These are phyloP conservation scores for Scedosporium minutisporum DNA, from an alignment of 2,329 filamentous ascomycete genomes.

Conservation along the genomic window DNA sequence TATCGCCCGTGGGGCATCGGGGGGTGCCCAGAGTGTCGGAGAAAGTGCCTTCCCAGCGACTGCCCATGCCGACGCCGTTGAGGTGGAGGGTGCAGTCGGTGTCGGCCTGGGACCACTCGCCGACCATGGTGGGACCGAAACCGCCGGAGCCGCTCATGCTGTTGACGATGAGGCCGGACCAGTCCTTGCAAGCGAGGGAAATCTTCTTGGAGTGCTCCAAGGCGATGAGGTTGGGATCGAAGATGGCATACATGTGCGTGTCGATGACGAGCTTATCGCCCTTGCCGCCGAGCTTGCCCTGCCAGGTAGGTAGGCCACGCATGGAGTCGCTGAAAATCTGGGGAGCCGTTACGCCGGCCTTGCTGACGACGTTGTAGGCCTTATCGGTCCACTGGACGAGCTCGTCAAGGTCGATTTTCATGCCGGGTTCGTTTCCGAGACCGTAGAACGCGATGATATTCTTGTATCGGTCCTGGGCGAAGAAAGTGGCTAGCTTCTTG, in stretches of 20 bases:
- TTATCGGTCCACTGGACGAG: constrained; percentile 74
- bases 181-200: constrained; percentile 76
- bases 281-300: constrained; percentile 65
- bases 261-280: constrained; percentile 69
- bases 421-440: constrained; percentile 86
- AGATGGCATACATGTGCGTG: constrained; percentile 97
- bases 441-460: constrained; percentile 91
- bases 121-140: constrained; percentile 88
- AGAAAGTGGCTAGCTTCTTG: constrained; percentile 79
- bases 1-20: constrained; percentile 60
- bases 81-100: constrained; percentile 84
- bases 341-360: constrained; percentile 62
- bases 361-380: constrained; percentile 62
- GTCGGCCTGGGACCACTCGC: constrained; percentile 96
- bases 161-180: constrained; percentile 67
- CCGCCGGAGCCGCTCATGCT: constrained; percentile 67
- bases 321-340: constrained; percentile 93
- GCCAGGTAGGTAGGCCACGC: constrained; percentile 83
- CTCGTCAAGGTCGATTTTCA: constrained; percentile 59
- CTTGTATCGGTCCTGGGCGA: constrained; percentile 83
- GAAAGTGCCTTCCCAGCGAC: constrained; percentile 84
- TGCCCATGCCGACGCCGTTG: constrained; percentile 83
- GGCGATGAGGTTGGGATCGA: constrained; percentile 80
- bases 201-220: constrained; percentile 77
- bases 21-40: constrained; percentile 58